Base-by-base conservation (phyloP, 2,329 filamentous ascomycete genomes). In the Talaromyces funiculosus region DNA sequence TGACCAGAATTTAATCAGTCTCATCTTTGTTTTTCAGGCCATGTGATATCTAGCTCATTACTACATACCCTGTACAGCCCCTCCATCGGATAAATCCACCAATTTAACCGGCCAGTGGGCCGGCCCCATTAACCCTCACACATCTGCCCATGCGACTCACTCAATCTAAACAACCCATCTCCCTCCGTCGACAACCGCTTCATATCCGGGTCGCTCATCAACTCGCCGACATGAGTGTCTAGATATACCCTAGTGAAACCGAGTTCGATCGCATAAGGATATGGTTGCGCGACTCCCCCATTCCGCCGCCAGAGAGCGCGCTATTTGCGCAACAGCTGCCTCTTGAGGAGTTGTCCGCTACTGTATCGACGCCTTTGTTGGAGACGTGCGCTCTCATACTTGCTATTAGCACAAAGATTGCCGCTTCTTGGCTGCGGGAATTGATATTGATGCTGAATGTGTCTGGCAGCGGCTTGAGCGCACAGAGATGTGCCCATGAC, bases 61-160 rank as follows among this genome's bases (percentile, higher is more conserved):
- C 22, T 26, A n/a, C 22, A 14, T 10, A 37, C 12, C 2, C 6
- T 31, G n/a, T 16, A 14, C 26, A 35, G 29, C 47, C 47, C 47
- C 47, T 31, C 47, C 22, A 45, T 51, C 47, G 47, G 47, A 51
- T 51, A 51, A 51, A 51, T 51, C 29, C n/a, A 20, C 18, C 47
- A 51, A 51, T 51, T 51, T 51, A 51, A 51, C 47, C 47, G 47
- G 47, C 10, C 47, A 33, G 47, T 33, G 47, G 47, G 29, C 47
- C 38, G n/a, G 6, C 20, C 38, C 35, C 35, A 38, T n/a, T 10
- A 38, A 38, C 5, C 16, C 37, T 40, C 37, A 40, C 16, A 20
- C n/a, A n/a, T n/a, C n/a, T n/a, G n/a, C n/a, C n/a, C 37, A 40
- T 40, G 37, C 37, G n/a, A 7, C 37, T 40, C 40, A 43, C 40